Evolutionary conservation across 2,329 filamentous ascomycete genomes (phyloP), one percentile per base, ranked within the genome.

Genomic region (Neofusicoccum umdonicola): DNA sequence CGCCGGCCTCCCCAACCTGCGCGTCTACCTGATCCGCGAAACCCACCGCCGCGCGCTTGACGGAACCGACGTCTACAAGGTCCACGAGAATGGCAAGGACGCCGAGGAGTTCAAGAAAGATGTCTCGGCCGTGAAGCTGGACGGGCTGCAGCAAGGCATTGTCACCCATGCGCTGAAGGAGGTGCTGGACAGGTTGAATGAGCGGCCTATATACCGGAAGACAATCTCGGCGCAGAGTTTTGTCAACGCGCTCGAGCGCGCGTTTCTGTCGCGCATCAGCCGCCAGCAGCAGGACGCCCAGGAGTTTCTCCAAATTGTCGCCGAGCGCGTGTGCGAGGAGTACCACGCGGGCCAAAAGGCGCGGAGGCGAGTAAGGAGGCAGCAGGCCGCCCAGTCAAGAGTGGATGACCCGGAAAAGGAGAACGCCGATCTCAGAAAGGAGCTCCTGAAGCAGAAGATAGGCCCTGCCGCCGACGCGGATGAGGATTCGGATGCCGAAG

Each of bases 271-370:
- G 72, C 88, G 91, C 71, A 96, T 99, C 71, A 97, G 91, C 74
- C 85, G 94, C 62, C 92, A 95, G 74, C 95, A 99, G 78, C 95
- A 99, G 78, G 95, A 99, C 80, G 95, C 95, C 11, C 95, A 99
- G 74, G 95, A 99, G 76, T 97, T 99, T 68, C 79, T 99, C 64
- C 95, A 99, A 79, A 89, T 98, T 57, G 90, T 99, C 12, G 90
- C 92, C 2, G 94, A 99, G 80, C 86, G 94, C 61, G 82, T 99
- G 64, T 93, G 92, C 72, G 95, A 99, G 73, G 95, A 99, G 78
- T 97, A 97, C 72, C 89, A 96, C 74, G 93, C 93, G 3, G 93
- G 92, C 1, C 85, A 86, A 71, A 86, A 90, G 73, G 93, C 92
- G 12, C 84, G 93, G 67, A 81, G 80, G 51, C 82, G 85, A 65